These are phyloP conservation scores for Colletotrichum limetticola DNA, from an alignment of 2,329 filamentous ascomycete species.

Conservation along the genomic window DNA sequence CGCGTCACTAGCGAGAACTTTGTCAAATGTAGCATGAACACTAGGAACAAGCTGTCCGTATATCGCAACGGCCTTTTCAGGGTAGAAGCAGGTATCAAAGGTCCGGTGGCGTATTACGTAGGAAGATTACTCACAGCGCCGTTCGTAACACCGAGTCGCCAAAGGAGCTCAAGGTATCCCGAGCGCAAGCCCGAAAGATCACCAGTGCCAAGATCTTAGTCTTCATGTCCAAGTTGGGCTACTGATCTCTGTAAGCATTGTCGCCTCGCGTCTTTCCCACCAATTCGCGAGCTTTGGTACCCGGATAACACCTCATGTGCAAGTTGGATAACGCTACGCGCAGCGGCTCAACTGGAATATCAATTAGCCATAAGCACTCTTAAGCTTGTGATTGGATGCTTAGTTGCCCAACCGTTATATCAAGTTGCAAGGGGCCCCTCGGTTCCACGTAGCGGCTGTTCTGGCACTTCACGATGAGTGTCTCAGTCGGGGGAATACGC, in stretches of 20 bases:
- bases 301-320: no score
- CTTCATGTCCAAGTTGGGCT: background rate
- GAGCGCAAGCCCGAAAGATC: background rate
- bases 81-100: background rate
- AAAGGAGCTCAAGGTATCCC: background rate
- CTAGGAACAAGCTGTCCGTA: background rate
- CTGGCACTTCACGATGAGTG: background rate
- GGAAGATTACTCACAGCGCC: background rate
- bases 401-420: background rate
- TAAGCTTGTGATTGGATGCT: background rate
- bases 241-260: background rate
- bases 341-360: background rate
- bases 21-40: background rate
- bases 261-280: background rate
- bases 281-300: background rate
- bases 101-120: background rate
- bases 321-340: no score
- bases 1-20: background rate
- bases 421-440: background rate
- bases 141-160: background rate
- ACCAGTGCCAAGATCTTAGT: background rate
- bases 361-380: background rate
- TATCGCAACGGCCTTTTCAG: no score
- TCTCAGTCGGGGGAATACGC: background rate
- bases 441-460: background rate